Conservation (phyloP, 2,329 filamentous ascomycete species). For the Pseudogymnoascus sp. region DNA sequence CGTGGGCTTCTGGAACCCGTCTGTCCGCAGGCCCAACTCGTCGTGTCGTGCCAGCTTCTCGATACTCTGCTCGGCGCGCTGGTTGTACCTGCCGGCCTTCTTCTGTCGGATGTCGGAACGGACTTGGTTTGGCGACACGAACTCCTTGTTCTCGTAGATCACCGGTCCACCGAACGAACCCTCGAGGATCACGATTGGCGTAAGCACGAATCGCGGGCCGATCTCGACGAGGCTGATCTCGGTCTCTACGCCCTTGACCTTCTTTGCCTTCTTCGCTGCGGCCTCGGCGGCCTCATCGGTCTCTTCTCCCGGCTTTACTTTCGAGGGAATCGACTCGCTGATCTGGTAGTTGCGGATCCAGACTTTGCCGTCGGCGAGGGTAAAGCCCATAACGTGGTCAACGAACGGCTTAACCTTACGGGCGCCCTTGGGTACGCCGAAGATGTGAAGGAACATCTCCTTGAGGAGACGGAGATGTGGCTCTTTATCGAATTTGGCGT, state of each 20-base stretch:
- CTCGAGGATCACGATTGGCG: conserved; percentile 90
- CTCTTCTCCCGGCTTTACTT: conserved; percentile 33
- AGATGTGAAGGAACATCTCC: conserved; percentile 81
- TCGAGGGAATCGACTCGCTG: conserved; percentile 64
- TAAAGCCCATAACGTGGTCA: conserved; percentile 91
- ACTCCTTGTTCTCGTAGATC: conserved; percentile 97
- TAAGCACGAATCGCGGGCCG: conserved; percentile 84
- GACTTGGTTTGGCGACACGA: conserved; percentile 92
- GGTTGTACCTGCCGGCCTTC: conserved; percentile 71
- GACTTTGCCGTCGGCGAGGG: conserved; percentile 83
- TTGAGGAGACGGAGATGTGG: conserved; percentile 77
- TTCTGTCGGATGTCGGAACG: conserved; percentile 68
- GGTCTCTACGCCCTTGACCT: conserved; percentile 51
- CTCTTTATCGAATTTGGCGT: conserved; percentile 72
- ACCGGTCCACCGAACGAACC: conserved; percentile 92
- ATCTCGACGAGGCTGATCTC: conserved; percentile 85
- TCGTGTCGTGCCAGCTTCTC: conserved; percentile 68
- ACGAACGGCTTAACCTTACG: conserved; percentile 92
- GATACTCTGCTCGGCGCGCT: conserved; percentile 62
- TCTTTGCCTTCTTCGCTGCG: conserved; percentile 31
- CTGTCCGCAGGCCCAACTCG: conserved; percentile 64
- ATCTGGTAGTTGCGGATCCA: conserved; percentile 96
- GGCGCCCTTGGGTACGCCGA: conserved; percentile 82
- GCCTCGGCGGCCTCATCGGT: conserved; percentile 38
- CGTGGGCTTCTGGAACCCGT: conserved; percentile 53